phyloP scores from a whole-genome alignment of 345 rosid species.

The Ceriops decandra region DNA sequence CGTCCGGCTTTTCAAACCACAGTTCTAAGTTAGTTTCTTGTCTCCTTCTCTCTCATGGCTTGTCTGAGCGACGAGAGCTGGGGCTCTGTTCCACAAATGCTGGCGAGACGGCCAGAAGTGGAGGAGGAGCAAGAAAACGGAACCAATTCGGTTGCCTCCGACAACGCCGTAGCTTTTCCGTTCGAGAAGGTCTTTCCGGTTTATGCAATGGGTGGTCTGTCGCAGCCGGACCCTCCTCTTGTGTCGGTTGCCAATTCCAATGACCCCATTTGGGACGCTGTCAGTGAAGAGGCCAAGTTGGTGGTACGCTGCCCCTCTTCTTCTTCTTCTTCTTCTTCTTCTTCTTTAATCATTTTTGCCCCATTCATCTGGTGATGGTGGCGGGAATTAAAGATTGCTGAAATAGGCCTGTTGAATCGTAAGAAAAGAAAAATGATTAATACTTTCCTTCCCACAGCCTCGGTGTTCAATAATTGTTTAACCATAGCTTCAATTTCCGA shows the following conservation, averaged over 20 bases:
- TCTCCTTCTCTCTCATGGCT: conserved; percentile 33
- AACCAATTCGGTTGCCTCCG: conserved; percentile 4
- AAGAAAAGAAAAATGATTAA: too few species aligned
- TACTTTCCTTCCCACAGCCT: too few species aligned
- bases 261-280: conserved; percentile 86
- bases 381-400: too few species aligned
- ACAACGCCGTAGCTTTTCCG: conserved; percentile 21
- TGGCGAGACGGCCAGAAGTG: conserved; percentile 23
- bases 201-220: conserved; percentile 45
- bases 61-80: conserved; percentile 36
- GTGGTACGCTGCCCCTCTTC: conserved; percentile 42
- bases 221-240: conserved; percentile 30
- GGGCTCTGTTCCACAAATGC: conserved; percentile 25
- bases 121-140: conserved; percentile 18
- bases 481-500: too few species aligned
- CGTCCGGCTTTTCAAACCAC: too few species aligned
- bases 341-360: too few species aligned
- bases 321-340: neutral
- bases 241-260: conserved; percentile 26
- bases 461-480: too few species aligned
- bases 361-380: too few species aligned
- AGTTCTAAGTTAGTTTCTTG: too few species aligned
- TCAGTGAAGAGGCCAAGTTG: conserved; percentile 67
- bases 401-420: too few species aligned
- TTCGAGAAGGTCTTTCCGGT: conserved; percentile 73